Base-by-base conservation (phyloP, 2,329 filamentous ascomycete genomes). In the Monilinia aucupariae region DNA sequence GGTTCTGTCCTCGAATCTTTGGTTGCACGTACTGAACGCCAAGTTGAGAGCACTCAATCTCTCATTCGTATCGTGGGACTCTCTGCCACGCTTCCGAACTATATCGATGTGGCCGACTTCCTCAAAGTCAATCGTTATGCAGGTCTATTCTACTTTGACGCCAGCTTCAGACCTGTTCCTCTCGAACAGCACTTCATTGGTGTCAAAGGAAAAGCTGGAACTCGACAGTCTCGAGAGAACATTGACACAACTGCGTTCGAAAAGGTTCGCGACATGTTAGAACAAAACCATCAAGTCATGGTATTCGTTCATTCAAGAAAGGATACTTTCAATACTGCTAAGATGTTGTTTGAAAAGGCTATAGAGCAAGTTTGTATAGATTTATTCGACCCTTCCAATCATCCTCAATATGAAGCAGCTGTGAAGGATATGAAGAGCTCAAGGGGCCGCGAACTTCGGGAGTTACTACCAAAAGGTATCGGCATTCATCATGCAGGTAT, bases 241-340 rank as follows among this genome's bases (percentile, higher is more conserved):
- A 79, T 99, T 34, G 94, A 99, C 69, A 82, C 82, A 30, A 87
- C 91, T 3, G 86, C 91, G 0, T 99, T 96, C 73, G 92, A 97
- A 68, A 99, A 99, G 74, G 92, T 97, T 53, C 88, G 87, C 69
- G 89, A 94, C 59, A 97, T 99, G 92, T 81, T 99, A 3, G 85
- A 92, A 72, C 80, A 82, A 64, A 92, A 90, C n/a, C 94, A 99
- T 71, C 94, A 99, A 75, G 84, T 99, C 68, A 99, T 99, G 96
- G 93, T 99, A 0, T 99, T 99, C 75, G 96, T 99, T 13, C 96
- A 99, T 75, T 97, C 93, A 0, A 84, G 94, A 32, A 92, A 96
- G 73, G 96, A 99, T 70, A 99, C 96, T 0, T 85, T 96, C 68
- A 84, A 89, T 66, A 96, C 93, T 1, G 92, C 94, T 52, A 88